Conservation (phyloP, 176 grass and related monocot species). For the Triticum dicoccoides region DNA sequence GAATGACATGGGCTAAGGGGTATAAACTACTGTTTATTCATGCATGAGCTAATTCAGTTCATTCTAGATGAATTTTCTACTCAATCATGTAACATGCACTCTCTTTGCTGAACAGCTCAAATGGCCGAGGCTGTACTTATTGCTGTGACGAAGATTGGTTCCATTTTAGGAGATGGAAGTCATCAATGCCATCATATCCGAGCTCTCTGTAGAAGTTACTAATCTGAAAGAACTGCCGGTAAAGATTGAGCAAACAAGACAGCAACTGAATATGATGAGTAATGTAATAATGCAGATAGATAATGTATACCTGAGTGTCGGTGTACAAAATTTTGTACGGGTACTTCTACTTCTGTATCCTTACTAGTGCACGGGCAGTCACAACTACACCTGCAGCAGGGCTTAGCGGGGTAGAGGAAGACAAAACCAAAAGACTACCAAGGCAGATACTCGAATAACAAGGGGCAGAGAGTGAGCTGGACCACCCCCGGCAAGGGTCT, state of each 20-base stretch:
- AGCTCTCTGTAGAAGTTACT: constrained; percentile 23
- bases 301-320: constrained; percentile 8
- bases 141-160: constrained; percentile 8
- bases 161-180: neutral
- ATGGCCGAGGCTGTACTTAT: constrained; percentile 32
- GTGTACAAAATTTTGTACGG: no score
- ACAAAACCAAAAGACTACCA: no score
- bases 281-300: neutral
- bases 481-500: no score
- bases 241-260: constrained; percentile 12
- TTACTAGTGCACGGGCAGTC: no score
- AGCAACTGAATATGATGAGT: constrained; percentile 2
- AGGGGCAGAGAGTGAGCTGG: no score
- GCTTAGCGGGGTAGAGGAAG: no score
- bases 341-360: no score
- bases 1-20: neutral
- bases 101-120: neutral
- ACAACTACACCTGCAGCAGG: no score
- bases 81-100: neutral
- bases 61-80: neutral
- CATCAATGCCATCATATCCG: neutral
- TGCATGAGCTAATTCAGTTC: neutral
- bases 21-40: neutral
- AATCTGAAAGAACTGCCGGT: neutral
- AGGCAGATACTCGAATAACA: no score